phyloP scores from a whole-genome alignment of 441 rosid species.

The Euphorbia schlechtendalii region DNA sequence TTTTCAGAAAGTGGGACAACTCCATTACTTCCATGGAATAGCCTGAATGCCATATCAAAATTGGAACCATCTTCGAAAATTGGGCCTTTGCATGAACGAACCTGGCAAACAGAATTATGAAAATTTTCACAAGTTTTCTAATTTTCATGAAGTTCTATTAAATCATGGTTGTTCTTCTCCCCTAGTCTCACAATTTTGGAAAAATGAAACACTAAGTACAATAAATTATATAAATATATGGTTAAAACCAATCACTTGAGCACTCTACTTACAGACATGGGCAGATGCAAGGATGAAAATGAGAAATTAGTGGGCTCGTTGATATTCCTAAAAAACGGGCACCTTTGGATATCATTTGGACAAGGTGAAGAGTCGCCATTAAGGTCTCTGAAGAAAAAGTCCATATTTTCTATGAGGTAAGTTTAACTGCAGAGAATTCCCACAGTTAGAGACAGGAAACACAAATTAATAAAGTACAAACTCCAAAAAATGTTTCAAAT shows the following conservation, averaged over 20 bases:
- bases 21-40: constrained; percentile 81
- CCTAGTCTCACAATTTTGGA: neutral
- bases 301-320: constrained; percentile 75
- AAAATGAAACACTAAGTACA: neutral
- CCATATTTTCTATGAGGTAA: constrained; percentile 32
- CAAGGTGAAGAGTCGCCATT: constrained; percentile 39
- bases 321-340: constrained; percentile 82
- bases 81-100: constrained; percentile 57
- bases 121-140: neutral
- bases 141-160: neutral
- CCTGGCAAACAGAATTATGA: constrained; percentile 20
- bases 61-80: constrained; percentile 84
- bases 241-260: neutral
- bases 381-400: constrained; percentile 31
- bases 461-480: constrained; percentile 7
- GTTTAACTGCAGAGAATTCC: constrained; percentile 25
- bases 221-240: neutral
- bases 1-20: constrained; percentile 64
- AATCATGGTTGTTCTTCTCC: neutral
- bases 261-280: constrained; percentile 38
- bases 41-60: constrained; percentile 60
- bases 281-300: constrained; percentile 46
- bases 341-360: constrained; percentile 48
- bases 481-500: neutral
- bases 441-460: neutral